Evolutionary conservation across 2,329 filamentous ascomycete genomes (phyloP).

Genomic region (Didymella pinodella): DNA sequence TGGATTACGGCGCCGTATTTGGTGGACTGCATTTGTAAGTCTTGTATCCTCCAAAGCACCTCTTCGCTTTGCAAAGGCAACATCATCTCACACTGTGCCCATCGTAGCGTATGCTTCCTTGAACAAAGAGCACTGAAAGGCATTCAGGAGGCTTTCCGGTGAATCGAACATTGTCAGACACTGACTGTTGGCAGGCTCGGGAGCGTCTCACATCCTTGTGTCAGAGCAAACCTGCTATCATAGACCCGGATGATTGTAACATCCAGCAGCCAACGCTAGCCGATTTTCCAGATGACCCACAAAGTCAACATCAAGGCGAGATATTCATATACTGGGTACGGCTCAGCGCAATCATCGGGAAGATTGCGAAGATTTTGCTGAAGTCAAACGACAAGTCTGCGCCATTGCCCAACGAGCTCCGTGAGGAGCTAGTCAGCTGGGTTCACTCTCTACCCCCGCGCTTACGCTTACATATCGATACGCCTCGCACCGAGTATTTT

Average conservation of each 20-base stretch:
- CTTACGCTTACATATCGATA: background rate
- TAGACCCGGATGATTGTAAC: slow-evolving; percentile 34
- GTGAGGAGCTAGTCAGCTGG: background rate
- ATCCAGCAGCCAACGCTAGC: slow-evolving; percentile 30
- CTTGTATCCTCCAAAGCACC: background rate
- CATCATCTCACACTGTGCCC: background rate
- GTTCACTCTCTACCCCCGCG: background rate
- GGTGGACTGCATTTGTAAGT: background rate
- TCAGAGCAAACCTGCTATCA: slow-evolving; percentile 34
- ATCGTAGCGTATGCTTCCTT: background rate
- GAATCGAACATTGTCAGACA: background rate
- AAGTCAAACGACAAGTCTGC: background rate
- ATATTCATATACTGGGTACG: slow-evolving; percentile 37
- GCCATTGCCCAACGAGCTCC: background rate
- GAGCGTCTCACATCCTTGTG: slow-evolving; percentile 33
- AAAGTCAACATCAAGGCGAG: slow-evolving; percentile 34
- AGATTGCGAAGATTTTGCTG: slow-evolving; percentile 8
- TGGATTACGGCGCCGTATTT: background rate
- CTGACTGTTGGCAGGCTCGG: slow-evolving; percentile 23
- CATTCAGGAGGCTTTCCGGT: background rate
- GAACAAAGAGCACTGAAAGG: too few relatives aligned
- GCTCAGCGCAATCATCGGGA: slow-evolving; percentile 34
- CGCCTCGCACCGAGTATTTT: background rate
- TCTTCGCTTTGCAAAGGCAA: background rate
- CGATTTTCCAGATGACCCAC: slow-evolving; percentile 30